Percentiles rank a stretch among this genome's conserved stretches.
Conservation (phyloP, 2,329 filamentous ascomycete genomes). For the Scedosporium dehoogii region DNA sequence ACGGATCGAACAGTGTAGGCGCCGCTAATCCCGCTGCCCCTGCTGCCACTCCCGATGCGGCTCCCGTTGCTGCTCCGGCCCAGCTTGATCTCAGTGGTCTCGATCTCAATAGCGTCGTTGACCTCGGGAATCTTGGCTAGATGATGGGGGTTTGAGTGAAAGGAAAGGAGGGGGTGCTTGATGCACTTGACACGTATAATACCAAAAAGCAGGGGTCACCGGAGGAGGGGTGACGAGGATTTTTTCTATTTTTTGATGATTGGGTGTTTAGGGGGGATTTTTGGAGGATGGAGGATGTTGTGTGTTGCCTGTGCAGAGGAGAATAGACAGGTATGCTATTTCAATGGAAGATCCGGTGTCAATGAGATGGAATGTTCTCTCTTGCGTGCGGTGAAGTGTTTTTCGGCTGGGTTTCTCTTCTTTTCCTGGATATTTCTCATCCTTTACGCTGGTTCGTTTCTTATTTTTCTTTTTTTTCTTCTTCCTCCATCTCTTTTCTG, state of each 20-base stretch:
- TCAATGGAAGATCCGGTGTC: background rate
- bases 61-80: slow-evolving; percentile 13
- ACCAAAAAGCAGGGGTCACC: background rate
- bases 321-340: background rate
- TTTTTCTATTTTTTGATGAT: background rate
- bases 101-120: slow-evolving; percentile 30
- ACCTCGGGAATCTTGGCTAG: slow-evolving; percentile 30
- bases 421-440: background rate
- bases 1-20: slow-evolving; percentile 10
- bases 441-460: background rate
- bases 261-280: background rate
- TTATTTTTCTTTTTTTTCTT: background rate
- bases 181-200: background rate
- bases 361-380: background rate
- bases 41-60: slow-evolving; percentile 7
- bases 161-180: too few relatives aligned
- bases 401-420: background rate
- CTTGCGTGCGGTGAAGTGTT: background rate
- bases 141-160: too few relatives aligned
- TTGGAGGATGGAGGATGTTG: background rate
- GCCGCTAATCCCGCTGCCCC: slow-evolving; percentile 9
- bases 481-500: background rate
- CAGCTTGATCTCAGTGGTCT: slow-evolving; percentile 29
- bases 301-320: background rate
- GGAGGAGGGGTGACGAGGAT: background rate